Evolutionary conservation across 2,329 filamentous ascomycete species (phyloP).

Genomic region (Pezicula carpinea): DNA sequence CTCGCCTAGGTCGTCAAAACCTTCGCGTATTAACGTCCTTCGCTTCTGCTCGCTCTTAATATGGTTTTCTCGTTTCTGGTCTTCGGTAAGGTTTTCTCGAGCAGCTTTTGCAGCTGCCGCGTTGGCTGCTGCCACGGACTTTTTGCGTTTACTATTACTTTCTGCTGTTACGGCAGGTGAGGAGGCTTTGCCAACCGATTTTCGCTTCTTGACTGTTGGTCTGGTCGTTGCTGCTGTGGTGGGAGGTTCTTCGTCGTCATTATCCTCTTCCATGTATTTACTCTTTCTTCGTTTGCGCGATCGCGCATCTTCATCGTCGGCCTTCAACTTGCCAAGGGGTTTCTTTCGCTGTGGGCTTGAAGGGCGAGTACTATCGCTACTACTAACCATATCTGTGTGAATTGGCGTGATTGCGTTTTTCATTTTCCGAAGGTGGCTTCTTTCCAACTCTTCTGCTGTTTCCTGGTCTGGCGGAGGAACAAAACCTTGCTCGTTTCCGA

Average conservation of each 20-base stretch:
- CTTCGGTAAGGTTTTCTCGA: constrained; percentile 65
- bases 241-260: constrained; percentile 33
- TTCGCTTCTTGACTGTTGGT: constrained; percentile 27
- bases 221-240: constrained; percentile 30
- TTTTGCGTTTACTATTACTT: constrained; percentile 40
- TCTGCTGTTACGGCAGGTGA: constrained; percentile 18
- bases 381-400: constrained; percentile 35
- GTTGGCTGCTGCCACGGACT: constrained; percentile 33
- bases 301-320: constrained; percentile 35
- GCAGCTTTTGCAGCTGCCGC: constrained; percentile 37
- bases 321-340: constrained; percentile 20
- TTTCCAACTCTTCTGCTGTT: constrained; percentile 51
- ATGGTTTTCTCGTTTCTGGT: constrained; percentile 81
- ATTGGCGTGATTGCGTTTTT: constrained; percentile 46
- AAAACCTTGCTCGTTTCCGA: constrained; percentile 54
- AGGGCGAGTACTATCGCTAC: constrained; percentile 54
- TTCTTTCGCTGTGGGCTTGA: constrained; percentile 43
- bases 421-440: constrained; percentile 50
- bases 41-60: constrained; percentile 86
- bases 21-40: constrained; percentile 71
- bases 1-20: constrained; percentile 74
- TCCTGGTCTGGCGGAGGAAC: constrained; percentile 51
- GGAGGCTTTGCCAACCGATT: constrained; percentile 23
- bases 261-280: constrained; percentile 42
- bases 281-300: constrained; percentile 52